Percentiles rank a stretch among this genome's conserved stretches.
These are phyloP conservation scores for Talinum fruticosum DNA, from an alignment of 148 eudicot genomes.

Conservation along the genomic window DNA sequence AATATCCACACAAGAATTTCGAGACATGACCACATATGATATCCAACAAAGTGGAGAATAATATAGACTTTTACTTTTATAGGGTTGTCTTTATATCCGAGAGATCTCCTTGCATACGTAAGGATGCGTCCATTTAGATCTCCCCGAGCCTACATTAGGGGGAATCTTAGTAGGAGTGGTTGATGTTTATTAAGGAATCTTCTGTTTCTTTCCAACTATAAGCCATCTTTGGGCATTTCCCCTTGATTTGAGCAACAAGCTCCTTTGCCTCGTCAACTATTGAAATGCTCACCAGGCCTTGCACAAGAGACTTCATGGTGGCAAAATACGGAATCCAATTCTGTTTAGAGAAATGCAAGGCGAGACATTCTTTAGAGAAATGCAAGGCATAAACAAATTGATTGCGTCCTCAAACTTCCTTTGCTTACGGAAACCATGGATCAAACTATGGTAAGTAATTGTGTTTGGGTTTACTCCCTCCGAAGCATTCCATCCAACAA, in stretches of 20 bases:
- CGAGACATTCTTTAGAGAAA: too few species aligned
- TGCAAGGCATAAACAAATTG: slow-evolving; percentile 47
- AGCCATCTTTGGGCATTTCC: slow-evolving; percentile 50
- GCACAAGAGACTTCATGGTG: slow-evolving; percentile 69
- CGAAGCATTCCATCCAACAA: slow-evolving; percentile 64
- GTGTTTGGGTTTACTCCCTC: slow-evolving; percentile 55
- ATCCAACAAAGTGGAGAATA: slow-evolving; percentile 12
- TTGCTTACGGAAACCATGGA: slow-evolving; percentile 75
- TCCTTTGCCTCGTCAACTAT: slow-evolving; percentile 72
- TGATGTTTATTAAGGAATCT: slow-evolving; percentile 48
- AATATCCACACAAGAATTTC: not conserved
- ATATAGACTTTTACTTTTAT: not conserved
- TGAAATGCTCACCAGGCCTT: slow-evolving; percentile 61
- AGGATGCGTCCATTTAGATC: not conserved
- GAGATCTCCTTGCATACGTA: not conserved
- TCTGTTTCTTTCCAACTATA: slow-evolving; percentile 71
- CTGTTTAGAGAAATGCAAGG: slow-evolving; percentile 55
- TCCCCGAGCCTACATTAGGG: not conserved
- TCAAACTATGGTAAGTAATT: slow-evolving; percentile 48
- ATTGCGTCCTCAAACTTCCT: slow-evolving; percentile 77
- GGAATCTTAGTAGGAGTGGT: not conserved
- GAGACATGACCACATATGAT: not conserved
- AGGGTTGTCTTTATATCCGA: not conserved
- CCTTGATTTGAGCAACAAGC: slow-evolving; percentile 58
- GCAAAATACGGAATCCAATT: slow-evolving; percentile 70